phyloP scores from a whole-genome alignment of 306 rosid genomes.

The Vachellia collinsii region DNA sequence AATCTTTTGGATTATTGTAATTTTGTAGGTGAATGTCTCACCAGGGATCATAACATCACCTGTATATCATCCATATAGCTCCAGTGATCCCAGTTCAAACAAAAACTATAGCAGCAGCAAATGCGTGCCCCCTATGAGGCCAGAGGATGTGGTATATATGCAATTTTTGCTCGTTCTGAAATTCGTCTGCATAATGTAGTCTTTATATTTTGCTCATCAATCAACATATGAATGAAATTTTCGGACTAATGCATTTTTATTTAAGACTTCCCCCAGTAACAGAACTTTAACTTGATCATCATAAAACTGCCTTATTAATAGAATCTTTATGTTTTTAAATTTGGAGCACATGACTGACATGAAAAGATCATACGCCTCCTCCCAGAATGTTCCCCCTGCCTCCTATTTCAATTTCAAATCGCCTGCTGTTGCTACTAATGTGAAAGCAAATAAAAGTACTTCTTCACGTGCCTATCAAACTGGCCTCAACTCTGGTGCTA shows the following conservation, averaged over 20 bases:
- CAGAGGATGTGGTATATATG: slow-evolving; percentile 49
- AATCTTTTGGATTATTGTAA: slow-evolving; percentile 27
- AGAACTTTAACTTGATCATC: not conserved
- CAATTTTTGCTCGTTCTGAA: too few relatives aligned
- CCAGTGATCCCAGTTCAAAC: slow-evolving; percentile 98
- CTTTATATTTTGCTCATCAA: too few relatives aligned
- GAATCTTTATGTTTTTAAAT: not conserved
- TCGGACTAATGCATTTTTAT: not conserved
- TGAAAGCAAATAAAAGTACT: slow-evolving; percentile 47
- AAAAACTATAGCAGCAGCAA: slow-evolving; percentile 59
- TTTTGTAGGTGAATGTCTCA: slow-evolving; percentile 62
- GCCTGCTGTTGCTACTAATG: slow-evolving; percentile 39
- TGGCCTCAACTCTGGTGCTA: slow-evolving; percentile 40
- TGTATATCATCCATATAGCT: slow-evolving; percentile 38
- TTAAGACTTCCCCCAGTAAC: not conserved
- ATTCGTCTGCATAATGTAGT: too few relatives aligned
- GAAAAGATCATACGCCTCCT: slow-evolving; percentile 72
- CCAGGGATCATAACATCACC: slow-evolving; percentile 49
- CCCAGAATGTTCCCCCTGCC: slow-evolving; percentile 47
- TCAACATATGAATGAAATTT: too few relatives aligned
- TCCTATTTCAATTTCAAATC: slow-evolving; percentile 50
- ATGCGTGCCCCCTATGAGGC: slow-evolving; percentile 32
- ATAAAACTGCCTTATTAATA: not conserved
- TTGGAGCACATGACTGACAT: slow-evolving; percentile 56
- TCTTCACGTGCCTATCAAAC: slow-evolving; percentile 34